phyloP scores from a whole-genome alignment of 176 grass and related monocot genomes.

The Puya raimondii region DNA sequence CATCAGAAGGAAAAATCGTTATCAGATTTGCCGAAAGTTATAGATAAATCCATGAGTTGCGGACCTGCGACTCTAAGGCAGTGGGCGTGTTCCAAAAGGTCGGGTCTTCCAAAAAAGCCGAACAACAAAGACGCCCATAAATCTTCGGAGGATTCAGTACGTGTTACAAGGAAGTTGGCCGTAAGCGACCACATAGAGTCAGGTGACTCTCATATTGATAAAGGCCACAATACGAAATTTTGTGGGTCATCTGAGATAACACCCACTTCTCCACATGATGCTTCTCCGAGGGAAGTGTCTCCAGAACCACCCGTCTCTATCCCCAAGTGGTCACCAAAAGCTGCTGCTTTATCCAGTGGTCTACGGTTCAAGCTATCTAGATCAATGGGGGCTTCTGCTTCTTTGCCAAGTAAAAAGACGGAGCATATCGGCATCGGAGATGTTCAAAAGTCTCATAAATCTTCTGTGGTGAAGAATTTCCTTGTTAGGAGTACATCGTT shows the following conservation, averaged over 20 bases:
- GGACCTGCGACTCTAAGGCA: constrained; percentile 29
- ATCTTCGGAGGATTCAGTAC: constrained; percentile 15
- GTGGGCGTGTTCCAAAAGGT: constrained; percentile 64
- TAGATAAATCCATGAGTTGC: constrained; percentile 4
- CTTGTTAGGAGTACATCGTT: constrained; percentile 17
- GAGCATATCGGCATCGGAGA: constrained; percentile 41
- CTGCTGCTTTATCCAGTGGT: constrained; percentile 10
- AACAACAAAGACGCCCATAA: constrained; percentile 31
- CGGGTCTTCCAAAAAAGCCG: constrained; percentile 39
- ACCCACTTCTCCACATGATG: constrained; percentile 11
- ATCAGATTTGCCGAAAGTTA: not conserved
- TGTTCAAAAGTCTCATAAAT: constrained; percentile 27
- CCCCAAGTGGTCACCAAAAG: constrained; percentile 30
- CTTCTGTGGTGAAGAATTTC: constrained; percentile 28
- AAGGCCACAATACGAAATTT: constrained; percentile 23
- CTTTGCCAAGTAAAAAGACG: constrained; percentile 37
- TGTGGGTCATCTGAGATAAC: constrained; percentile 36
- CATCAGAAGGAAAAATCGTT: not conserved
- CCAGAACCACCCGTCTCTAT: constrained; percentile 24
- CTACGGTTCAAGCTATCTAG: constrained; percentile 46
- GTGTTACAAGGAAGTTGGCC: constrained; percentile 19
- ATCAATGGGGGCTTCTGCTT: constrained; percentile 26
- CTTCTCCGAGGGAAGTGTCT: constrained; percentile 15
- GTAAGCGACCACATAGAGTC: constrained; percentile 16
- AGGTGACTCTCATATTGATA: constrained; percentile 30